A percentile compares a stretch with the other conserved stretches of the same genome.
Conservation (phyloP, 257 asterid genomes). For the Rauvolfia tetraphylla region DNA sequence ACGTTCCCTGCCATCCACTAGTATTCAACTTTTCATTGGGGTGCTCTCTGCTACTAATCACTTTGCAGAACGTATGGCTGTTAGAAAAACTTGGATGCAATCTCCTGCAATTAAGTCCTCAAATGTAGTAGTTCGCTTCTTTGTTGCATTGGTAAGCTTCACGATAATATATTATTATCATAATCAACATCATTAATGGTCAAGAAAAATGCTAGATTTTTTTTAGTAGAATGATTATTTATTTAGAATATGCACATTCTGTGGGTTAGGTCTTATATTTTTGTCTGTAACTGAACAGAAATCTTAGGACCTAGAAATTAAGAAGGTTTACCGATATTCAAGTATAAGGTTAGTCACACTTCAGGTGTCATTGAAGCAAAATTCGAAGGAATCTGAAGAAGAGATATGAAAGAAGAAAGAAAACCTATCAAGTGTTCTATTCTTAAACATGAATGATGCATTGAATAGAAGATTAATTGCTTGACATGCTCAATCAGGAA, state of each 20-base stretch:
- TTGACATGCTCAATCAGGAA: not conserved
- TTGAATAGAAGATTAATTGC: not conserved
- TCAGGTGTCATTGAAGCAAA: not conserved
- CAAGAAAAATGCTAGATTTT: not conserved
- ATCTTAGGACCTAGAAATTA: not conserved
- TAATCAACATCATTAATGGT: not conserved
- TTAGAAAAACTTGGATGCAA: conserved; percentile 97
- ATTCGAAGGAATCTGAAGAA: not conserved
- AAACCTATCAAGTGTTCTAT: not conserved
- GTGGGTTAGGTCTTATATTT: not conserved
- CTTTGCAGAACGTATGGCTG: conserved; percentile 98
- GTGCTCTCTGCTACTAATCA: conserved; percentile 96
- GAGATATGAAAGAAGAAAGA: not conserved
- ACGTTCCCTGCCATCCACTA: conserved; percentile 33
- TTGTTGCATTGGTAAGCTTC: conserved; percentile 89
- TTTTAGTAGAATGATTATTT: not conserved
- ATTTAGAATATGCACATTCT: not conserved
- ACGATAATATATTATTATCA: not conserved
- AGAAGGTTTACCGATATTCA: not conserved
- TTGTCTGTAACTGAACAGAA: not conserved
- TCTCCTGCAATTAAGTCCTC: conserved; percentile 57
- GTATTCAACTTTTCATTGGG: conserved; percentile 70
- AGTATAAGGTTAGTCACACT: not conserved
- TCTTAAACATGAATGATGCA: not conserved
- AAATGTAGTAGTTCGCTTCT: conserved; percentile 82